Conservation (phyloP, 306 rosid genomes). For the Sphenostylis stenocarpa region DNA sequence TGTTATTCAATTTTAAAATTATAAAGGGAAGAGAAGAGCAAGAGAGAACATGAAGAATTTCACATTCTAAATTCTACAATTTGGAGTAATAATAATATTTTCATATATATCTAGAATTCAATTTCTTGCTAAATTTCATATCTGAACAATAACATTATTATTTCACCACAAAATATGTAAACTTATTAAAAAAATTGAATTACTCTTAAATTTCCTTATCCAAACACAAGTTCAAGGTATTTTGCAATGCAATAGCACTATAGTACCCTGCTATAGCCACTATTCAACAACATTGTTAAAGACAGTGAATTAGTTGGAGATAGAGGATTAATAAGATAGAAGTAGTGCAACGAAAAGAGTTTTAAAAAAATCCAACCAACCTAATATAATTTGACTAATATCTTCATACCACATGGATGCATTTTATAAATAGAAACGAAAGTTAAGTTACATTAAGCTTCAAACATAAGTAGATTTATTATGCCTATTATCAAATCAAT, state of each 20-base stretch:
- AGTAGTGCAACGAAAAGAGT: background rate
- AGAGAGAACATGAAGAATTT: too few species aligned
- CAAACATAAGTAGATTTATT: background rate
- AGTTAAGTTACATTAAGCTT: conserved; percentile 13
- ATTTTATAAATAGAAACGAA: background rate
- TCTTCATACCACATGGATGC: background rate
- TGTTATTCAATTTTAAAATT: too few species aligned
- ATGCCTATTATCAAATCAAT: conserved; percentile 20
- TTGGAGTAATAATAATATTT: too few species aligned
- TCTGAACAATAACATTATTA: too few species aligned
- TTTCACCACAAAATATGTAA: too few species aligned
- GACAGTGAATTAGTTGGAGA: conserved; percentile 1
- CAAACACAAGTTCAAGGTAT: background rate
- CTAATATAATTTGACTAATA: background rate
- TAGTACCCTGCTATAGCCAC: background rate
- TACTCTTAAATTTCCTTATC: too few species aligned
- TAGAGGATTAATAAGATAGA: background rate
- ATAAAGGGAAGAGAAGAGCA: too few species aligned
- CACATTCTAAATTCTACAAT: background rate
- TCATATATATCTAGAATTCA: too few species aligned
- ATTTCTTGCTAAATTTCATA: too few species aligned
- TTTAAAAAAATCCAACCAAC: background rate
- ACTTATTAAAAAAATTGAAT: too few species aligned
- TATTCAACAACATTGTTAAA: background rate
- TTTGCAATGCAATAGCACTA: background rate